Evolutionary conservation across 768 basidiomycete species (phyloP).

Genomic region (Lactarius deliciosus): DNA sequence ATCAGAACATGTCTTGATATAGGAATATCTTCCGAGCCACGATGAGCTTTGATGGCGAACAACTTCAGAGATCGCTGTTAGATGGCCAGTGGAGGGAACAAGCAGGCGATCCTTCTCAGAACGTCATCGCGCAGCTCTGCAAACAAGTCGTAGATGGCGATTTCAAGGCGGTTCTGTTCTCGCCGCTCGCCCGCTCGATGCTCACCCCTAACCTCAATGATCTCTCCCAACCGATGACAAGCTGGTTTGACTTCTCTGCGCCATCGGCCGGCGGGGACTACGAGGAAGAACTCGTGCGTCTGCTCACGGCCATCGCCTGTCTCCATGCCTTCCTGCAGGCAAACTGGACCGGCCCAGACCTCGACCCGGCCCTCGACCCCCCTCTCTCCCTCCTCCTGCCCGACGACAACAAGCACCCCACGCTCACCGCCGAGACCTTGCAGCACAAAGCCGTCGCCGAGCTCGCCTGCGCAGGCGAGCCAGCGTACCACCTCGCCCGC

Average conservation of each 20-base stretch:
- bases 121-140: conserved; percentile 41
- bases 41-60: conserved; percentile 24
- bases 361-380: conserved; percentile 47
- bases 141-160: conserved; percentile 59
- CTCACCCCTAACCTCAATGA: conserved; percentile 39
- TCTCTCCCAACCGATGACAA: conserved; percentile 40
- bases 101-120: conserved; percentile 37
- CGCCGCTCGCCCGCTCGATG: conserved; percentile 37
- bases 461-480: conserved; percentile 86
- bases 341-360: conserved; percentile 96
- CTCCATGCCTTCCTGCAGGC: conserved; percentile 88
- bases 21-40: not conserved
- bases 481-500: conserved; percentile 87
- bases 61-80: conserved; percentile 59
- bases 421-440: conserved; percentile 47
- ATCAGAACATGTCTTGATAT: conserved; percentile 10
- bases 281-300: conserved; percentile 53
- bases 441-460: conserved; percentile 68
- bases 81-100: conserved; percentile 44
- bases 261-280: conserved; percentile 36
- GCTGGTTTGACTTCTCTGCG: conserved; percentile 37
- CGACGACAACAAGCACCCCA: conserved; percentile 32
- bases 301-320: conserved; percentile 73
- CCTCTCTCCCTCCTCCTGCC: conserved; percentile 43
- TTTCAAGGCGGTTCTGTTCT: conserved; percentile 51